Percentiles rank a stretch among this genome's conserved stretches.
phyloP scores from a whole-genome alignment of 495 filamentous ascomycete species.

The Amphirosellinia nigrospora region DNA sequence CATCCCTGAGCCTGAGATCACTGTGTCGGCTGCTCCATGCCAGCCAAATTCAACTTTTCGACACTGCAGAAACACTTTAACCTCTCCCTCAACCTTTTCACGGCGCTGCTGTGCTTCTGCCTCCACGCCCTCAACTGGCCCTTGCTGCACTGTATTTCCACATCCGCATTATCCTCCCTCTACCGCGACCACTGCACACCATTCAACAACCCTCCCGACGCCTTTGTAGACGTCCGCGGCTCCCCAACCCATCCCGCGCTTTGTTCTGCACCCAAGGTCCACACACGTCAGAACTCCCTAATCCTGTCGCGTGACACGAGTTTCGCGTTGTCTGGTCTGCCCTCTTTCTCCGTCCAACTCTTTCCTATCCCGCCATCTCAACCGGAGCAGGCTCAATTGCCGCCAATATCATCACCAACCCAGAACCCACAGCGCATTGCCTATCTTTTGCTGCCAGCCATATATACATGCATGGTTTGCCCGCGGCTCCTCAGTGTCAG shows the following conservation, averaged over 20 bases:
- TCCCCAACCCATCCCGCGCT: constrained; percentile 24
- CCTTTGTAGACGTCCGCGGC: constrained; percentile 21
- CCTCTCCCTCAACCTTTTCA: constrained; percentile 39
- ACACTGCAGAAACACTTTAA: constrained; percentile 35
- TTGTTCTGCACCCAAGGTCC: constrained; percentile 34
- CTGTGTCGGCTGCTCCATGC: constrained; percentile 29
- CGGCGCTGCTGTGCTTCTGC: constrained; percentile 19
- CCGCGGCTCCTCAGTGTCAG: constrained; percentile 45
- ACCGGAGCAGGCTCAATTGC: constrained; percentile 16
- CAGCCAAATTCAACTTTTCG: constrained; percentile 36
- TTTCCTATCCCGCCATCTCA: constrained; percentile 18
- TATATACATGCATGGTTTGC: constrained; percentile 53
- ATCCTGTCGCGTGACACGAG: constrained; percentile 48
- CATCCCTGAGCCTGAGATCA: constrained; percentile 27
- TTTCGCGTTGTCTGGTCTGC: constrained; percentile 40
- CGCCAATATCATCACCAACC: not conserved
- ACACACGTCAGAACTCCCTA: constrained; percentile 44
- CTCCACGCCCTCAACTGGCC: constrained; percentile 29
- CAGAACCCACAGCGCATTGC: constrained; percentile 10
- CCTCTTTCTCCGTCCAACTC: constrained; percentile 19
- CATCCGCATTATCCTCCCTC: constrained; percentile 9
- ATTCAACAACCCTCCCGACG: constrained; percentile 15
- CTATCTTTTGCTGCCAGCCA: constrained; percentile 23
- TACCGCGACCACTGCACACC: constrained; percentile 24
- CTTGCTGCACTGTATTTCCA: constrained; percentile 26